Percentiles rank a stretch among this genome's conserved stretches.
These are phyloP conservation scores for Lachancea sp. DNA, from an alignment of 805 yeast species.

Conservation along the genomic window DNA sequence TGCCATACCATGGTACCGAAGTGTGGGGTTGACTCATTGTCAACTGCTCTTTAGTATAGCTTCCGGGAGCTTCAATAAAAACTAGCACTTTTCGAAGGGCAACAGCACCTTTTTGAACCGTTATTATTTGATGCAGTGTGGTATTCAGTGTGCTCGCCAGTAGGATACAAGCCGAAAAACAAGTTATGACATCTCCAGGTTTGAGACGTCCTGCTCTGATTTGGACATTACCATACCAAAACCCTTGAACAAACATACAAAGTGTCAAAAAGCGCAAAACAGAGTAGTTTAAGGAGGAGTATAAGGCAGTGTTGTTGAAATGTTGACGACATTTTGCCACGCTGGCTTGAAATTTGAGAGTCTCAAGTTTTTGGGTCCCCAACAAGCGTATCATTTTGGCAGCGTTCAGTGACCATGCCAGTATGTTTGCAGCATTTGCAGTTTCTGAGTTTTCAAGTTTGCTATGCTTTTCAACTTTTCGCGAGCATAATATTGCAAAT, in stretches of 20 bases:
- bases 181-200: constrained; percentile 66
- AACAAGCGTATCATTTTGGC: constrained; percentile 56
- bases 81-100: constrained; percentile 49
- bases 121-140: constrained; percentile 50
- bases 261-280: constrained; percentile 51
- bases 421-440: constrained; percentile 48
- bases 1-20: constrained; percentile 1
- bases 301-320: constrained; percentile 41
- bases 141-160: constrained; percentile 57
- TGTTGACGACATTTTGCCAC: constrained; percentile 32
- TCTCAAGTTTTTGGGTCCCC: constrained; percentile 51
- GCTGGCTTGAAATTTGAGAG: constrained; percentile 33
- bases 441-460: constrained; percentile 50
- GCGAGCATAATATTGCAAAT: constrained; percentile 45
- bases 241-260: constrained; percentile 81
- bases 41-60: background rate
- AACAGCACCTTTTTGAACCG: constrained; percentile 64
- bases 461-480: constrained; percentile 44
- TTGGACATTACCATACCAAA: constrained; percentile 81
- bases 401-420: constrained; percentile 66
- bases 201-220: constrained; percentile 44
- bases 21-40: background rate
- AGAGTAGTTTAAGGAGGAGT: constrained; percentile 49
- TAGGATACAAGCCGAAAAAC: constrained; percentile 74
- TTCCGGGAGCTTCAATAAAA: constrained; percentile 30